Base-by-base conservation (phyloP, 352 stramenopile genomes). In the Phytophthora nicotianae region DNA sequence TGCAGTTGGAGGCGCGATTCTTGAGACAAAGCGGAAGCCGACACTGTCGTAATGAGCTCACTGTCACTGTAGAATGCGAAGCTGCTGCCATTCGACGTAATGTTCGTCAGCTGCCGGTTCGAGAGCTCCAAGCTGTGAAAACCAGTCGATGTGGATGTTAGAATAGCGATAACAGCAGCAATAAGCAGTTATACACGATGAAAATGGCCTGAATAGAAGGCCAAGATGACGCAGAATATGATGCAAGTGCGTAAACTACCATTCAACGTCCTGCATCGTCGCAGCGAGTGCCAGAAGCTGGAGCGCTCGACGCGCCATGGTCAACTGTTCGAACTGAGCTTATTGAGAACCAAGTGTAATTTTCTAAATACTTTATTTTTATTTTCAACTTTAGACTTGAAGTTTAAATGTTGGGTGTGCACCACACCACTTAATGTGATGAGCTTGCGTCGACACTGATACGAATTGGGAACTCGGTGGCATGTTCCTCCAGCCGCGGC, bases 401-500 rank as follows among this genome's bases (percentile, higher is more conserved):
- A 66, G 62, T 62, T 59, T 14, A n/a, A 26, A 4, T 5, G 26
- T 14, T 48, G 40, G 23, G 13, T 58, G 50, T 58, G 10, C 38
- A 14, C 16, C 35, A 58, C 50, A 58, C 40, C 50, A 58, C 14
- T 17, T 38, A 5, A 17, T n/a, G 27, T 48, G 19, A 42, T 41
- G 24, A 51, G 26, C 62, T 61, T 55, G 50, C 27, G 45, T 69
- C 24, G 46, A 59, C 54, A 17, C 46, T 49, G 37, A 58, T 58
- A 40, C 33, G 5, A 35, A 35, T 35, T 35, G 24, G n/a, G 24
- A 47, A 35, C 45, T 24, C 13, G 17, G 19, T 23, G 33, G 11
- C 57, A 91, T 91, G 82, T 91, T 91, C 62, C 76, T 89, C 37
- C 79, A 91, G 70, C 76, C 82, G 57, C 77, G 81, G 37, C 74